phyloP scores from a whole-genome alignment of 1,284 basidiomycete genomes.

The Puccinia polysora region DNA sequence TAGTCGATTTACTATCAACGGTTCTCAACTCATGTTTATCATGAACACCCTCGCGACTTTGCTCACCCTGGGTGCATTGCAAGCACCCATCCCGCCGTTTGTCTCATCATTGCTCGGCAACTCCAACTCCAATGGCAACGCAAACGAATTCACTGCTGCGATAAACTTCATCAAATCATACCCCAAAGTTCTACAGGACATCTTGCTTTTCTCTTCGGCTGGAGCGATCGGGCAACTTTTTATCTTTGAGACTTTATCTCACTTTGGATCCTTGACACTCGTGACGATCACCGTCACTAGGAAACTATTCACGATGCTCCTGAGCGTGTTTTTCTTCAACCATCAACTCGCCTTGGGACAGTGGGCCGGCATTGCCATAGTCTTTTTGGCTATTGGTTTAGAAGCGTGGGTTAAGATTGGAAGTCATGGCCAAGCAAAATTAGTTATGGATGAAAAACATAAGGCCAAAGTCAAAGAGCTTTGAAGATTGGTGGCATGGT shows the following conservation, averaged over 20 bases:
- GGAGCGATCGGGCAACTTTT: slow-evolving; percentile 93
- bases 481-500: no score
- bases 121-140: slow-evolving; percentile 46
- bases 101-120: slow-evolving; percentile 48
- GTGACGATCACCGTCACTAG: slow-evolving; percentile 93
- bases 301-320: slow-evolving; percentile 96
- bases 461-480: slow-evolving; percentile 72
- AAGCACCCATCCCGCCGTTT: slow-evolving; percentile 49
- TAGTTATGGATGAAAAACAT: slow-evolving; percentile 71
- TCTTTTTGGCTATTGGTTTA: slow-evolving; percentile 87
- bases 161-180: slow-evolving; percentile 73
- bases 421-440: slow-evolving; percentile 52
- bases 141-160: slow-evolving; percentile 66
- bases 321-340: slow-evolving; percentile 87
- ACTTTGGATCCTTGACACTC: slow-evolving; percentile 89
- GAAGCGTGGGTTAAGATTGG: slow-evolving; percentile 74
- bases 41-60: slow-evolving; percentile 80
- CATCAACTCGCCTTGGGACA: slow-evolving; percentile 78
- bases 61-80: slow-evolving; percentile 53
- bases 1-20: slow-evolving; percentile 67
- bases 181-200: slow-evolving; percentile 69
- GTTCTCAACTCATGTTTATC: slow-evolving; percentile 99
- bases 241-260: slow-evolving; percentile 95
- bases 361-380: slow-evolving; percentile 83
- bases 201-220: slow-evolving; percentile 79